Base-by-base conservation (phyloP, 768 basidiomycete species). In the Ephemerocybe angulata region DNA sequence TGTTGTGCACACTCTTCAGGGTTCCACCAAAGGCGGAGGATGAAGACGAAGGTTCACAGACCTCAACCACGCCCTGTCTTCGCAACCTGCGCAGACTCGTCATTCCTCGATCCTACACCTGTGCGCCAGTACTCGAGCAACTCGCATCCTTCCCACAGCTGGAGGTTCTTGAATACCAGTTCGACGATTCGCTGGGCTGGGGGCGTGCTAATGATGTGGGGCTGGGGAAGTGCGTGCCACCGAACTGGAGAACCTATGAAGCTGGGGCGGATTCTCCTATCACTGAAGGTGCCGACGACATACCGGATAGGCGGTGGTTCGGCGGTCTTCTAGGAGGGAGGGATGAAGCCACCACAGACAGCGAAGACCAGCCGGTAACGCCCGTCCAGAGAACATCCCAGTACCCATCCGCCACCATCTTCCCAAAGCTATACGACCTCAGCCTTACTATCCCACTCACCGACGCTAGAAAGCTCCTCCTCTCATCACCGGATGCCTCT, bases 91-190 rank as follows among this genome's bases (percentile, higher is more conserved):
- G 50, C 17, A 49, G 50, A 21, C 12, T 59, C 24, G 22, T 50
- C 21, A 24, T 55, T 21, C 58, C 58, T 4, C 50, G 58, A 13
- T 59, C 54, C 38, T 59, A 24, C 25, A 38, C 50, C 35, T 52
- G 50, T 12, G 41, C 51, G 3, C 41, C 47, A 11, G 4, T 59
- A 12, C 40, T 53, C 2, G 52, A 50, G 10, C 55, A 38, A 35
- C 48, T 56, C 4, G 52, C 58, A 8, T 21, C 17, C 17, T 47
- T 56, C 10, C 46, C 58, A 3, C 51, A 55, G 12, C 58, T 59
- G 3, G 52, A 53, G 1, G 52, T 42, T 4, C 41, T 59, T 12
- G 58, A 59, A 25, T 59, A 50, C 38, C 55, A 56, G 31, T 59
- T 53, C 28, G 43, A 38, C 31, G 42, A 54, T 2, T 52, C 50